phyloP scores from a whole-genome alignment of 2,329 filamentous ascomycete genomes.

The Cercospora berteroae region DNA sequence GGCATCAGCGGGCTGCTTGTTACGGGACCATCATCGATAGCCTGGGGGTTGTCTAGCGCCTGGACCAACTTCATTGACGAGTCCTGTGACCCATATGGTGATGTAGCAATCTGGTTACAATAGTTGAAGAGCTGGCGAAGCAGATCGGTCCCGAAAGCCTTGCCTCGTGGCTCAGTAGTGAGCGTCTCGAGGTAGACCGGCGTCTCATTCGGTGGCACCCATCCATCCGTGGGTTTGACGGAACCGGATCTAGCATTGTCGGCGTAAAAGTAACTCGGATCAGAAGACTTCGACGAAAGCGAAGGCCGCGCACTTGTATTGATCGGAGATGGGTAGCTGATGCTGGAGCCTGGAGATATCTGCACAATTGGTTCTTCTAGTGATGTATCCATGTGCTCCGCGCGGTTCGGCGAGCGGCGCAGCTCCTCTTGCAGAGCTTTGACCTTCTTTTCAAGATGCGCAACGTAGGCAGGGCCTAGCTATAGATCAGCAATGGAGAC shows the following conservation, averaged over 20 bases:
- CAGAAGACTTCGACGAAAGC: neutral
- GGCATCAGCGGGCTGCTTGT: conserved; percentile 16
- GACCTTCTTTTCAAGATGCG: conserved; percentile 24
- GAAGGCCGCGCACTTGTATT: neutral
- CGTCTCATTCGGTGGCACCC: neutral
- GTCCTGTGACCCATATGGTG: conserved; percentile 1
- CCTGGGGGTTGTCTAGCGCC: conserved; percentile 18
- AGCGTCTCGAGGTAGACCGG: conserved; percentile 14
- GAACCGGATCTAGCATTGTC: neutral
- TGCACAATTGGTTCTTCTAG: neutral
- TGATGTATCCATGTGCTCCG: neutral
- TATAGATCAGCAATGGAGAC: neutral
- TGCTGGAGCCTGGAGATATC: neutral
- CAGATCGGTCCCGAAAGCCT: conserved; percentile 21
- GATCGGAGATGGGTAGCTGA: neutral
- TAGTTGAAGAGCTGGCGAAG: conserved; percentile 23
- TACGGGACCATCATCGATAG: conserved; percentile 6
- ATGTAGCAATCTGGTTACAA: conserved; percentile 10
- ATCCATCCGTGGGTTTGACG: neutral
- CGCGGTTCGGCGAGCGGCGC: neutral
- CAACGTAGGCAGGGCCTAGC: conserved; percentile 23
- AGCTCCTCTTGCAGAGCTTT: conserved; percentile 20
- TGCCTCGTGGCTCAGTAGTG: conserved; percentile 23
- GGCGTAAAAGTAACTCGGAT: neutral
- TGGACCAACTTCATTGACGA: conserved; percentile 21